These are phyloP conservation scores for Actinomucor elegans DNA, from an alignment of 371 early-diverging fungal genomes.

Conservation along the genomic window DNA sequence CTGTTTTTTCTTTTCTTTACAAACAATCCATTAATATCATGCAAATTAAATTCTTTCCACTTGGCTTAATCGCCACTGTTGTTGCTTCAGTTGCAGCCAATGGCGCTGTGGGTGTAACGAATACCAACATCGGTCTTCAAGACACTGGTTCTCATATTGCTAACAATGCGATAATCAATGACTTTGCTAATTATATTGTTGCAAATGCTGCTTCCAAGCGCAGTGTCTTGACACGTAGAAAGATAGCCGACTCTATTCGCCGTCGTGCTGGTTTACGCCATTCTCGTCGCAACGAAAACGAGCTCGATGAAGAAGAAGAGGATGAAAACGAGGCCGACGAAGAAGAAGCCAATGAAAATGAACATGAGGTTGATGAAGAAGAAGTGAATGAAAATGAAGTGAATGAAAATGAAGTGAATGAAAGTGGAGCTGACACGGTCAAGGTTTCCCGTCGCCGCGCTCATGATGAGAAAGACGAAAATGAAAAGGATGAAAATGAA, in stretches of 20 bases:
- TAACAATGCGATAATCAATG: not conserved
- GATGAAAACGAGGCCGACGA: slow-evolving; percentile 9
- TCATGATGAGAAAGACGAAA: not conserved
- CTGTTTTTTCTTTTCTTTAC: not conserved
- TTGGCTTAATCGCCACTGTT: slow-evolving; percentile 10
- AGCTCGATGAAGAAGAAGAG: slow-evolving; percentile 8
- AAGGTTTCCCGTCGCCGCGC: not conserved
- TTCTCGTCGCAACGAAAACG: slow-evolving; percentile 2
- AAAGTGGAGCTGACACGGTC: not conserved
- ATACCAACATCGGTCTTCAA: not conserved
- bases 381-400: slow-evolving; percentile 3
- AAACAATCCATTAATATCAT: not conserved
- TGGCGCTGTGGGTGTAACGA: not conserved
- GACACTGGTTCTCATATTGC: not conserved
- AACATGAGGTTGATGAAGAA: slow-evolving; percentile 1
- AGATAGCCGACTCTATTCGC: slow-evolving; percentile 8
- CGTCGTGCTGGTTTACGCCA: not conserved
- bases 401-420: not conserved
- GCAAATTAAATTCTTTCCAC: slow-evolving; percentile 19
- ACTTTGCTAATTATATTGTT: not conserved
- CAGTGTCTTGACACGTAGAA: not conserved
- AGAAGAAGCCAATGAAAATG: slow-evolving; percentile 6
- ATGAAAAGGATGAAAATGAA: not conserved
- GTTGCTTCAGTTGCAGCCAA: not conserved
- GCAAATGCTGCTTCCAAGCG: not conserved